phyloP scores from a whole-genome alignment of 225 moss, liverwort and hornwort genomes.

The Rhytidiadelphus loreus region DNA sequence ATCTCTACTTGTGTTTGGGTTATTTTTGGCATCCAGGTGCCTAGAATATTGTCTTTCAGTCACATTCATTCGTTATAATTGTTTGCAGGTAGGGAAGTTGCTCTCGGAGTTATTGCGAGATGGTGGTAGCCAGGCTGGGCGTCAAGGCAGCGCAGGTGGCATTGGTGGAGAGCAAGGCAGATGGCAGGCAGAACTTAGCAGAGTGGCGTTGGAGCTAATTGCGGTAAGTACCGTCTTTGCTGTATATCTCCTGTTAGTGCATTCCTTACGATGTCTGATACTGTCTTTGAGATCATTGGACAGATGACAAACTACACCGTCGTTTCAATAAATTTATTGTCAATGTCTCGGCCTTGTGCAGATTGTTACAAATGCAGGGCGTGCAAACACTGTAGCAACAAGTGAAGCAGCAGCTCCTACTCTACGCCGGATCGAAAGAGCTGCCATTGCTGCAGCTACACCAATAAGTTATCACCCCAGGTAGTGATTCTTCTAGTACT shows the following conservation, averaged over 20 bases:
- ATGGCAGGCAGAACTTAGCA: slow-evolving; percentile 97
- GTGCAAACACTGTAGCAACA: slow-evolving; percentile 93
- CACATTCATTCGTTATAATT: not conserved
- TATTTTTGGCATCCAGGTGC: not conserved
- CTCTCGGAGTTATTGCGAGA: slow-evolving; percentile 89
- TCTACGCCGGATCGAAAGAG: slow-evolving; percentile 90
- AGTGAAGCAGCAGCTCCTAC: slow-evolving; percentile 99
- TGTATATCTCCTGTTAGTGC: not conserved
- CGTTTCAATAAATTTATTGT: not conserved
- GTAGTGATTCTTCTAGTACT: slow-evolving; percentile 12
- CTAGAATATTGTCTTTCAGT: not conserved
- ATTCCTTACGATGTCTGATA: not conserved
- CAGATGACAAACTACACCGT: not conserved
- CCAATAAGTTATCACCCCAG: slow-evolving; percentile 96
- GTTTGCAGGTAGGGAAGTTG: slow-evolving; percentile 79
- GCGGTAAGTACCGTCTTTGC: slow-evolving; percentile 37
- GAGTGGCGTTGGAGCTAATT: slow-evolving; percentile 95
- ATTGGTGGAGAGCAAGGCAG: slow-evolving; percentile 92
- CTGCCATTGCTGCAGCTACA: slow-evolving; percentile 97
- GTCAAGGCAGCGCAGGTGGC: slow-evolving; percentile 67
- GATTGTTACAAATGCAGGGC: slow-evolving; percentile 98
- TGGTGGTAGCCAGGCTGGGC: slow-evolving; percentile 78
- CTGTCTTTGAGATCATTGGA: not conserved
- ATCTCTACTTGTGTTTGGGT: not conserved
- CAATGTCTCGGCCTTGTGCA: slow-evolving; percentile 8